Evolutionary conservation across 805 yeast species (phyloP), one percentile per base, ranked within the genome.

Genomic region (Zygoascus bituminiphila): DNA sequence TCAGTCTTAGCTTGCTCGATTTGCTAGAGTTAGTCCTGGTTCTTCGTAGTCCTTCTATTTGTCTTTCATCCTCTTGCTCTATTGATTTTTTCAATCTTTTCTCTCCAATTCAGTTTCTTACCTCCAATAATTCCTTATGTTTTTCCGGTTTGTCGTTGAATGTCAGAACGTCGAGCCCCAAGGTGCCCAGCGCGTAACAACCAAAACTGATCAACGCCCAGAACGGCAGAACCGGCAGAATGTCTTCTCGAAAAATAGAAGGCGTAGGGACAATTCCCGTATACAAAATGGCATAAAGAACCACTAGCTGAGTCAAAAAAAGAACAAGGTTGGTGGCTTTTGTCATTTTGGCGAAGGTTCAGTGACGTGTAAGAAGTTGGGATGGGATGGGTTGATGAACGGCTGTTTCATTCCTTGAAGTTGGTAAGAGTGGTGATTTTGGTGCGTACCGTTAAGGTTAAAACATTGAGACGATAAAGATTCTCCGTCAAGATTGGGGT

Each of bases 181-280:
- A 71, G 15, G 83, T 76, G 45, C 76, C 82, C 58, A 82, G 71
- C 15, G 88, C 79, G 59, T 79, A 82, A 36, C 83, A 69, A 24
- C 88, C 88, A 62, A 82, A 81, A 1, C 82, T 58, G 31, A 82
- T 84, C 52, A 82, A 67, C 0, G 71, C 75, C 88, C 88, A 82
- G 71, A 75, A 81, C 29, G 88, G 88, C 50, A 82, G 57, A 50
- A 72, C 80, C 8, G 88, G 88, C 52, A 82, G 65, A 44, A 82
- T 73, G 55, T 79, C 79, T 23, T 67, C 58, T 43, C 71, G 74
- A 55, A 82, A 57, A 26, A 62, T 55, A n/a, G 62, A 64, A 7
- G 78, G 70, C 5, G 76, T 65, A 40, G 88, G 88, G 49, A 82
- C 66, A 37, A 74, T 72, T 14, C 80, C 81, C 15, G 69, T 55